A percentile compares a stretch with the other conserved stretches of the same genome.
These are phyloP conservation scores for Saraca asoca DNA, from an alignment of 331 rosid genomes.

Conservation along the genomic window DNA sequence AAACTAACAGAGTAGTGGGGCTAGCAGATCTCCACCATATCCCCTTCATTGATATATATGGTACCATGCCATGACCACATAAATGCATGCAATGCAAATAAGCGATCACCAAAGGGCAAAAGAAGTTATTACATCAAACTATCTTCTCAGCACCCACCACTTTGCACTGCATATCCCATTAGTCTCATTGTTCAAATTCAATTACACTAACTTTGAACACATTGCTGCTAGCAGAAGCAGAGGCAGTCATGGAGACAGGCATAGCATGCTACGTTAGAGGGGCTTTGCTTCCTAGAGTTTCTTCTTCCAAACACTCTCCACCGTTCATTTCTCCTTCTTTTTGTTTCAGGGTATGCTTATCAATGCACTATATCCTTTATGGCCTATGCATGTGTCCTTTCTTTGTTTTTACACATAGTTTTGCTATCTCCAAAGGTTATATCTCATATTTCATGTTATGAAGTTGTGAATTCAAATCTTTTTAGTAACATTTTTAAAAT, in stretches of 20 bases:
- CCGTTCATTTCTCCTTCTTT: slow-evolving; percentile 75
- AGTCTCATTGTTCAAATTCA: slow-evolving; percentile 38
- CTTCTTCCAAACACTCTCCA: slow-evolving; percentile 77
- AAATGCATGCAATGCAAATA: slow-evolving; percentile 58
- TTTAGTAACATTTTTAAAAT: slow-evolving; percentile 1
- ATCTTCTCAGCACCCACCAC: slow-evolving; percentile 55
- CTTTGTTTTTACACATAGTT: no score
- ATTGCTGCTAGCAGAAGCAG: neutral
- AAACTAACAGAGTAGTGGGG: slow-evolving; percentile 35
- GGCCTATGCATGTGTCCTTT: no score
- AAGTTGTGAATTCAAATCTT: slow-evolving; percentile 11
- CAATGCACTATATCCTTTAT: no score
- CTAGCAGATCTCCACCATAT: slow-evolving; percentile 48
- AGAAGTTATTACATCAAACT: slow-evolving; percentile 39
- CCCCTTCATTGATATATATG: no score
- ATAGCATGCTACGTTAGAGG: slow-evolving; percentile 76
- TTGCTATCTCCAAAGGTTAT: no score
- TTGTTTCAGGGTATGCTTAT: slow-evolving; percentile 71
- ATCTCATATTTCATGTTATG: no score
- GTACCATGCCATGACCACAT: slow-evolving; percentile 65
- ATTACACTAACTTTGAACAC: slow-evolving; percentile 1
- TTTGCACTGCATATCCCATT: slow-evolving; percentile 41
- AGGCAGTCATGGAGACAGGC: slow-evolving; percentile 71
- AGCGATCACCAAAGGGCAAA: slow-evolving; percentile 39
- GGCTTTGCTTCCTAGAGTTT: slow-evolving; percentile 56